Conservation (phyloP, 2,329 filamentous ascomycete species). For the Ascochyta koolunga region DNA sequence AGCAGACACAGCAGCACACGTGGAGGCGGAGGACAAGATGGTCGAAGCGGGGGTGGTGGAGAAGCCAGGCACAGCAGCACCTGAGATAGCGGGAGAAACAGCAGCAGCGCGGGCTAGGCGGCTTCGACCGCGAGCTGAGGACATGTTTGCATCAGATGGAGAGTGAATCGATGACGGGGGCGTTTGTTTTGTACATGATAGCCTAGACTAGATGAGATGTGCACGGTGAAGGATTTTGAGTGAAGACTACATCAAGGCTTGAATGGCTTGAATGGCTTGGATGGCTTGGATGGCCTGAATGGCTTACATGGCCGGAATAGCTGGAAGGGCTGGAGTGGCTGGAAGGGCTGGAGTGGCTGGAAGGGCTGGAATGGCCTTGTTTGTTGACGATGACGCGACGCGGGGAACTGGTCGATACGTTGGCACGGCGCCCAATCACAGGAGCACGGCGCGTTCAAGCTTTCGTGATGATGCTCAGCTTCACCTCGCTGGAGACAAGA, state of each 20-base stretch:
- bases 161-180: conserved; percentile 19
- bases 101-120: conserved; percentile 44
- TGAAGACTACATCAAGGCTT: no score
- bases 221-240: background rate
- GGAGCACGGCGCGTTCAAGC: conserved; percentile 1
- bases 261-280: no score
- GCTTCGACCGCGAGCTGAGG: conserved; percentile 45
- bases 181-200: conserved; percentile 18
- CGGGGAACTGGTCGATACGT: background rate
- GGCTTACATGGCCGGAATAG: no score
- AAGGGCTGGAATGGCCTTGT: background rate
- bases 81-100: conserved; percentile 38
- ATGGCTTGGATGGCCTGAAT: no score
- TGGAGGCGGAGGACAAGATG: conserved; percentile 2
- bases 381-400: conserved; percentile 18
- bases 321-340: no score
- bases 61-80: background rate
- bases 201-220: conserved; percentile 14
- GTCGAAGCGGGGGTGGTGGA: background rate
- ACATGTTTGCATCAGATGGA: conserved; percentile 48
- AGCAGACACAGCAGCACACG: background rate
- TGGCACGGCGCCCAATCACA: conserved; percentile 14
- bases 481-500: background rate
- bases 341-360: no score
- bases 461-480: background rate